Evolutionary conservation across 345 rosid genomes (phyloP).

Genomic region (Microcos paniculata): DNA sequence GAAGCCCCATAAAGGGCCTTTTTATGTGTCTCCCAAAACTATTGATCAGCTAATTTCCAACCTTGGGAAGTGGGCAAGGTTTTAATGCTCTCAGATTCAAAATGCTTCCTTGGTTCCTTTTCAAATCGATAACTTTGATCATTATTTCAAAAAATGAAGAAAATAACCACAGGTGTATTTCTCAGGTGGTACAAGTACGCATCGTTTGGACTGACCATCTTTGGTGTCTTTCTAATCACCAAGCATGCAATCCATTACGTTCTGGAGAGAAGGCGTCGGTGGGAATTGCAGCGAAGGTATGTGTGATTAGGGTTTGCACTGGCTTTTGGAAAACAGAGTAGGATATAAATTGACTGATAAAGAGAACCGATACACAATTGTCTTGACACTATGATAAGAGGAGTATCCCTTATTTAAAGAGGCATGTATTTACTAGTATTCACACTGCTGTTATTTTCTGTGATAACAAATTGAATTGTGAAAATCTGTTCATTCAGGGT

Average conservation of each 20-base stretch:
- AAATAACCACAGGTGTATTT: slow-evolving; percentile 17
- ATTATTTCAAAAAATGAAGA: slow-evolving; percentile 6
- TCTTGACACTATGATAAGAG: neutral
- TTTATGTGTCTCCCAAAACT: slow-evolving; percentile 78
- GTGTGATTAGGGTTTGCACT: neutral
- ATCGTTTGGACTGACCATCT: slow-evolving; percentile 60
- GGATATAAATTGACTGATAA: neutral
- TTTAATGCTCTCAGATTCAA: slow-evolving; percentile 7
- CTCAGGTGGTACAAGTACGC: slow-evolving; percentile 75
- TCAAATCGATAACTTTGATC: neutral
- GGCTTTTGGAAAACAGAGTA: neutral
- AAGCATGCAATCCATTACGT: slow-evolving; percentile 51
- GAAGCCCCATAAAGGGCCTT: slow-evolving; percentile 85
- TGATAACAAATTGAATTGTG: slow-evolving; percentile 19
- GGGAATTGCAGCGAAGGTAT: slow-evolving; percentile 57
- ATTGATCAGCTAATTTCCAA: slow-evolving; percentile 60
- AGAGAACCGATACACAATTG: neutral
- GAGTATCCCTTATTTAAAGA: neutral
- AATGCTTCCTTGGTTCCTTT: slow-evolving; percentile 2
- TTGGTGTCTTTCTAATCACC: slow-evolving; percentile 67
- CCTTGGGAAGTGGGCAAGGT: slow-evolving; percentile 91
- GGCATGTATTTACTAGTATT: neutral
- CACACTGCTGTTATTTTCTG: neutral
- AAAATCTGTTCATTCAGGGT: slow-evolving; percentile 55
- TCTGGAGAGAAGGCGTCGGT: slow-evolving; percentile 57